Conservation (phyloP, 495 filamentous ascomycete genomes). For the Annulohypoxylon maeteangense region DNA sequence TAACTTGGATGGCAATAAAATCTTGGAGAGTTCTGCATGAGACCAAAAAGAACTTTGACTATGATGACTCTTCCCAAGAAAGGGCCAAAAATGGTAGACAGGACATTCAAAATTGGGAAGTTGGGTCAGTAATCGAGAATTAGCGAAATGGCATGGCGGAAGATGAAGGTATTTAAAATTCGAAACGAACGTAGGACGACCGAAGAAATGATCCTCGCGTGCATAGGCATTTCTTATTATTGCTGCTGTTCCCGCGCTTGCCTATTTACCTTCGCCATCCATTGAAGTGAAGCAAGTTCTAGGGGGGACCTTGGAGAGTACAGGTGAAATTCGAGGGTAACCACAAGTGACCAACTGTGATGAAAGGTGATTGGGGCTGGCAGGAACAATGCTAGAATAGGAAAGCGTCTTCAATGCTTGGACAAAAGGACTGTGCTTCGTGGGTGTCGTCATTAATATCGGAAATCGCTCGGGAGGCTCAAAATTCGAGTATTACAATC, state of each 20-base stretch:
- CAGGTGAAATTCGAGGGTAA: background rate
- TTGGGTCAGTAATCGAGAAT: background rate
- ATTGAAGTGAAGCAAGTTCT: background rate
- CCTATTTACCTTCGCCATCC: background rate
- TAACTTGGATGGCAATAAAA: conserved; percentile 10
- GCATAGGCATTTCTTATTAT: background rate
- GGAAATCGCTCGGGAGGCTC: background rate
- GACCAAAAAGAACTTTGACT: conserved; percentile 14
- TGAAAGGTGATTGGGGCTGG: background rate
- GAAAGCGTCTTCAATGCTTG: background rate
- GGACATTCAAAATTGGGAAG: conserved; percentile 12
- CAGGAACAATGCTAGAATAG: background rate
- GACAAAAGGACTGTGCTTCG: background rate
- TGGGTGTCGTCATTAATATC: background rate
- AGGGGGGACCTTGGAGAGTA: background rate
- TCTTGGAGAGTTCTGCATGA: conserved; percentile 3
- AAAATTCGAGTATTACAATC: background rate
- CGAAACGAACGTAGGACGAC: background rate
- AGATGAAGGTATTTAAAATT: background rate
- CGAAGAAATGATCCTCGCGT: background rate
- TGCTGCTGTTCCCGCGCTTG: background rate
- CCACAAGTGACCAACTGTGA: background rate
- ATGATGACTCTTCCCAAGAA: conserved; percentile 37
- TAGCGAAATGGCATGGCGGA: background rate
- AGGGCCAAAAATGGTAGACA: conserved; percentile 12